Base-by-base conservation (phyloP, 2,329 filamentous ascomycete species). In the Blastomyces gilchristii region DNA sequence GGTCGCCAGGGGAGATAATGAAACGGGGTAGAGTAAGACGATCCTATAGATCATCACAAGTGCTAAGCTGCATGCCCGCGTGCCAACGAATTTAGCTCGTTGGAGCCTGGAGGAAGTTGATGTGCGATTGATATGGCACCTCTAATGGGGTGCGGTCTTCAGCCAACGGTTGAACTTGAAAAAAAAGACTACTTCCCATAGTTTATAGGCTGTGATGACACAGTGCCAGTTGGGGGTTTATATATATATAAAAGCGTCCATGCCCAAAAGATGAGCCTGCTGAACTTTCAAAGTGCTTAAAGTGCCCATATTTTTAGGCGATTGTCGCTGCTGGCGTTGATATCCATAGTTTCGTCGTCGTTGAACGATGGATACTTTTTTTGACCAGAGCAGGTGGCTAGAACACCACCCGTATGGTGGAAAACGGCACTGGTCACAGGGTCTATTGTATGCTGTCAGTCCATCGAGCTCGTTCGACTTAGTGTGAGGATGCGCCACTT, bases 361-460 rank as follows among this genome's bases (percentile, higher is more conserved):
- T 64, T 49, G 61, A 71, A 66, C 11, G 69, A 54, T 25, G 65
- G 62, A 49, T 69, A 70, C 49, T 69, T 67, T 62, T 71, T 71
- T 62, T 80, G 77, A 14, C 81, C 82, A 41, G 80, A 81, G 63
- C 76, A 79, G 0, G 80, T 83, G 12, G 78, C 82, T 63, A 80
- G 68, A 18, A 83, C 75, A 50, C 71, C 74, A 8, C 79, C 80
- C 49, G 69, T 71, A 4, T 76, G 77, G 70, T 83, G 81, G 64
- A 82, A 74, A 0, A 76, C 71, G 8, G 77, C 71, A 58, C 78
- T 79, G 7, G 76, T 73, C 3, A 83, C 73, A 1, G 77, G 69
- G 69, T 82, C 80, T 79, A 65, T 52, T 72, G 58, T 74, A 67
- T 47, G 41, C 12, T 9, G 37, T 61, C 34, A 63, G 22, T 14